Evolutionary conservation across 2,329 filamentous ascomycete genomes (phyloP).

Genomic region (Beauveria brongniartii): DNA sequence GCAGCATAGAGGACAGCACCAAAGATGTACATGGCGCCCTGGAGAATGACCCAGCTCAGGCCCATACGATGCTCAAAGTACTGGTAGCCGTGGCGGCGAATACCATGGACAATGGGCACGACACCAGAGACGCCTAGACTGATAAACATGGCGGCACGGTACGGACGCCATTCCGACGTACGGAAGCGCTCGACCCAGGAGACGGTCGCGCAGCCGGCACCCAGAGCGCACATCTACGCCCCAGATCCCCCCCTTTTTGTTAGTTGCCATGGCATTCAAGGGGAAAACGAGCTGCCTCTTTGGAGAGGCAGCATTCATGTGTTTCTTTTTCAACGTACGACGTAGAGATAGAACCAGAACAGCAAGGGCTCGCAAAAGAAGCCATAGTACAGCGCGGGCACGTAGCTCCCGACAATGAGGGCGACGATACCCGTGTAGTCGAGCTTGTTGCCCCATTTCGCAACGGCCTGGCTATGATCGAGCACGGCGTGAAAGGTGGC

Average conservation of each 20-base stretch:
- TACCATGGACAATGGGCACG: slow-evolving; percentile 72
- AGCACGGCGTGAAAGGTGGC: slow-evolving; percentile 77
- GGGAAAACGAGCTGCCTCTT: no score
- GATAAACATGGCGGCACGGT: slow-evolving; percentile 84
- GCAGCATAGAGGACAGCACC: slow-evolving; percentile 83
- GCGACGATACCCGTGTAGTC: slow-evolving; percentile 93
- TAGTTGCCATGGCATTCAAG: slow-evolving; percentile 9
- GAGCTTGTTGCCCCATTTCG: slow-evolving; percentile 80
- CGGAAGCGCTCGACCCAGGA: slow-evolving; percentile 78
- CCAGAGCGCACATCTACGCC: slow-evolving; percentile 66
- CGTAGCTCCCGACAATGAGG: slow-evolving; percentile 84
- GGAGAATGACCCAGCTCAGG: slow-evolving; percentile 68
- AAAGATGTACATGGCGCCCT: slow-evolving; percentile 76
- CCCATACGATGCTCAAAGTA: slow-evolving; percentile 67
- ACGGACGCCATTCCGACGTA: slow-evolving; percentile 73
- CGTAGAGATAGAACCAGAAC: slow-evolving; percentile 64
- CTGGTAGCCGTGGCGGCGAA: slow-evolving; percentile 57
- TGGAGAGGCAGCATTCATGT: no score
- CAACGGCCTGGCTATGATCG: slow-evolving; percentile 74
- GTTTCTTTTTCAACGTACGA: slow-evolving; percentile 43
- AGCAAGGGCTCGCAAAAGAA: slow-evolving; percentile 63
- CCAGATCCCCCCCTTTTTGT: slow-evolving; percentile 2
- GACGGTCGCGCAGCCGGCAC: slow-evolving; percentile 65
- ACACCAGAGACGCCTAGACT: slow-evolving; percentile 77
- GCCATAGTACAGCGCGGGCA: slow-evolving; percentile 82